Conservation (phyloP, 2,329 filamentous ascomycete genomes). For the Calcarisporium arbuscula region DNA sequence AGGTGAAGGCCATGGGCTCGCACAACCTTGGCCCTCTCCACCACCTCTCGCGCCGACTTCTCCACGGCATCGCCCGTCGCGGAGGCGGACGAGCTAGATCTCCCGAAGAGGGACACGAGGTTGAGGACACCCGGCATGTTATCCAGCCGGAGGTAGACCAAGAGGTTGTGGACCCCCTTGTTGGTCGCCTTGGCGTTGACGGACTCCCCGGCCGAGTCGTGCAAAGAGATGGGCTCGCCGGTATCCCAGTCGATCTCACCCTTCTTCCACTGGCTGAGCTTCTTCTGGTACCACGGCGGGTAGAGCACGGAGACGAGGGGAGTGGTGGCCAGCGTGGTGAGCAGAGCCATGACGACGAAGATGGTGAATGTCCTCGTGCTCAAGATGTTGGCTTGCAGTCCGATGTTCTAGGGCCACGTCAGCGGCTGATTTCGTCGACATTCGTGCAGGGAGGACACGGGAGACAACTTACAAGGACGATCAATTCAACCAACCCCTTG, state of each 20-base stretch:
- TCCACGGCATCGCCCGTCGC: conserved; percentile 3
- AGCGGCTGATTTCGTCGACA: too few species aligned
- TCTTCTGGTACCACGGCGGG: conserved; percentile 54
- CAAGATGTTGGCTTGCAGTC: conserved; percentile 74
- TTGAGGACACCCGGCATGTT: conserved; percentile 77
- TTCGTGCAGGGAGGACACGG: neutral
- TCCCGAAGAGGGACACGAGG: conserved; percentile 74
- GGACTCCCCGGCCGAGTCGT: conserved; percentile 9
- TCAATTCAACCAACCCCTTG: conserved; percentile 89
- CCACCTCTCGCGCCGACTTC: conserved; percentile 23
- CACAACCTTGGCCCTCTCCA: conserved; percentile 23
- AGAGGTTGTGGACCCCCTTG: conserved; percentile 50
- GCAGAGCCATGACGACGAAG: conserved; percentile 87
- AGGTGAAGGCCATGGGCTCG: conserved; percentile 81
- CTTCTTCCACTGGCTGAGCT: conserved; percentile 54
- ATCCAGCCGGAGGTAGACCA: conserved; percentile 80
- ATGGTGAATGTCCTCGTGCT: conserved; percentile 82
- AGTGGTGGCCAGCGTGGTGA: conserved; percentile 80
- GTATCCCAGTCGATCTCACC: conserved; percentile 84
- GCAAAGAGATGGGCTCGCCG: conserved; percentile 11
- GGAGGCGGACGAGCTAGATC: conserved; percentile 27
- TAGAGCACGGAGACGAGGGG: conserved; percentile 70
- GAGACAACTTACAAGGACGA: conserved; percentile 65
- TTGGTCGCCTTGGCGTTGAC: conserved; percentile 4
- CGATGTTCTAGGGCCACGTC: conserved; percentile 52